Evolutionary conservation across 1,284 basidiomycete species (phyloP).

Genomic region (Cutaneotrichosporon sp.): DNA sequence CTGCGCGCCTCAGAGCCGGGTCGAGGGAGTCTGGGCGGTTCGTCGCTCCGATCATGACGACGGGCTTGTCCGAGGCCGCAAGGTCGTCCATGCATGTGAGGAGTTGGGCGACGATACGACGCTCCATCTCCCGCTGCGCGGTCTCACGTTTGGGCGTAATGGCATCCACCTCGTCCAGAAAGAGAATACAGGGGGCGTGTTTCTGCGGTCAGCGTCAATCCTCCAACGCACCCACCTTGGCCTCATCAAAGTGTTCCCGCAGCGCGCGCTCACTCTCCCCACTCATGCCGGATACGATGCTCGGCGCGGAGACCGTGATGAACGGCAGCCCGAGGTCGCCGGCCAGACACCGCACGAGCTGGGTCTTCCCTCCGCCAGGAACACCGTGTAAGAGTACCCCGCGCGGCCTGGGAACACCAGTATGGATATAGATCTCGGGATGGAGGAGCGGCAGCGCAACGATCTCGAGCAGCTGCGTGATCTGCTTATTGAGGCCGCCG

Average conservation of each 20-base stretch:
- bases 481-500: conserved; percentile 76
- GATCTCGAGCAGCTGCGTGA: conserved; percentile 91
- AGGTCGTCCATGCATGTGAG: conserved; percentile 75
- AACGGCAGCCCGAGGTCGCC: conserved; percentile 90
- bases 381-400: conserved; percentile 95
- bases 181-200: conserved; percentile 80
- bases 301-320: conserved; percentile 87
- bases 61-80: conserved; percentile 56
- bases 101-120: conserved; percentile 93
- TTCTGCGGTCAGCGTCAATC: conserved; percentile 54
- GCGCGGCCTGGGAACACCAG: conserved; percentile 84
- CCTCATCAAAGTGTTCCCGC: conserved; percentile 93
- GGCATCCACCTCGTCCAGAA: conserved; percentile 97
- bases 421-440: conserved; percentile 90
- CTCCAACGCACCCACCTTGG: conserved; percentile 58
- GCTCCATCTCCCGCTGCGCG: conserved; percentile 95
- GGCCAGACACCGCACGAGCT: conserved; percentile 86
- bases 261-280: conserved; percentile 96
- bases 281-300: conserved; percentile 94
- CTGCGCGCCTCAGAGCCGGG: conserved; percentile 84
- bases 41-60: conserved; percentile 93
- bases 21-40: conserved; percentile 94
- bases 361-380: conserved; percentile 93
- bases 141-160: conserved; percentile 97
- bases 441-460: conserved; percentile 92